Base-by-base conservation (phyloP, 2,329 filamentous ascomycete genomes). In the Dactylellina leptospora region DNA sequence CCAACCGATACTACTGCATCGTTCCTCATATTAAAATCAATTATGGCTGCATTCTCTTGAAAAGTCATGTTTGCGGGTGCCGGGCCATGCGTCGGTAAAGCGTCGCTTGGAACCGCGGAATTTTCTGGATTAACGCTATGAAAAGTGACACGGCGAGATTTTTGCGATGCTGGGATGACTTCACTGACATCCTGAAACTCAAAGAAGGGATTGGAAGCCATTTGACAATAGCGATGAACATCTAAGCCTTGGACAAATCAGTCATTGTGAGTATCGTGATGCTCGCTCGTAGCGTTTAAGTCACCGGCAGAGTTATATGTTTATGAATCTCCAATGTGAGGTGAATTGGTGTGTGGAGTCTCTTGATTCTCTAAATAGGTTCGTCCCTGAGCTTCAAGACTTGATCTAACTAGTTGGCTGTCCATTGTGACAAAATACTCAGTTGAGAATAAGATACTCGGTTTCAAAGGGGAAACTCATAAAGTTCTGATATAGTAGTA, bases 121-220 rank as follows among this genome's bases (percentile, higher is more conserved):
- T 47, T 20, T 4, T 20, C 18, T 47, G 42, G 20, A 47, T 47
- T 20, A 23, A 23, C 18, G 18, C 42, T 47, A 18, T 20, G 9
- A 47, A 47, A 23, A 23, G 42, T 23, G 42, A 47, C 42, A 18
- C 23, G 42, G 23, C 5, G 42, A 23, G 42, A 47, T 47, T 20
- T 10, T 47, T 47, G 42, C 42, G 42, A 47, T 23, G 42, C 42
- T 47, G 6, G 42, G 20, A 18, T 47, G 20, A 47, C 42, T 23
- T 47, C 42, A 23, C 42, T 5, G 42, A 47, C 16, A 47, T 47
- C 42, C 18, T 23, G 16, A 47, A 47, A 47, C 42, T 47, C 13
- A 47, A 20, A 47, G 42, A 47, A 47, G 18, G 42, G 42, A 22
- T 47, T 47, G 42, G 20, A 47, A 47, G 42, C 42, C 23, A 20